These are phyloP conservation scores for Canariomyces notabilis DNA, from an alignment of 2,329 filamentous ascomycete genomes.

Conservation along the genomic window DNA sequence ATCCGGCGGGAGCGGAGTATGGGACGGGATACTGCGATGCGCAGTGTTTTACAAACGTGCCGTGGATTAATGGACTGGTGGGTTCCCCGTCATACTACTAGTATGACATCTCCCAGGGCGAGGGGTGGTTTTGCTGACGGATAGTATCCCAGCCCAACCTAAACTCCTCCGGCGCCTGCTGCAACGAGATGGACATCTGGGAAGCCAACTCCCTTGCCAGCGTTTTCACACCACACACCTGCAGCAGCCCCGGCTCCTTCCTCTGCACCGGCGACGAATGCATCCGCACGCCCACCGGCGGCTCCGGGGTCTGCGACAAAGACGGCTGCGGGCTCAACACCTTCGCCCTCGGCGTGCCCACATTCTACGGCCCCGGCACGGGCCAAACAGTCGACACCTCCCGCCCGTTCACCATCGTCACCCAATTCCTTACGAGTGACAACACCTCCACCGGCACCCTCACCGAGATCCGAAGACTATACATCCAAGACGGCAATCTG, in stretches of 20 bases:
- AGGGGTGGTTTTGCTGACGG: conserved; percentile 1
- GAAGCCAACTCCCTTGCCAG: conserved; percentile 46
- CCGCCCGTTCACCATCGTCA: conserved; percentile 35
- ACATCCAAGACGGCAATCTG: conserved; percentile 44
- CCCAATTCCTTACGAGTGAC: conserved; percentile 38
- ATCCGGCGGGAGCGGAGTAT: conserved; percentile 54
- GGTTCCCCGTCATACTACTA: too few relatives aligned
- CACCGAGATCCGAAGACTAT: conserved; percentile 43
- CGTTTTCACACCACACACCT: conserved; percentile 45
- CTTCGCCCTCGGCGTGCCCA: conserved; percentile 30
- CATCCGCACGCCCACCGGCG: conserved; percentile 14
- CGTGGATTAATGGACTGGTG: conserved; percentile 47
- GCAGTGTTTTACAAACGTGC: conserved; percentile 45
- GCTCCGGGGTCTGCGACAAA: conserved; percentile 40
- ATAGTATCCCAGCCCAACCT: conserved; percentile 36
- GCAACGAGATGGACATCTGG: conserved; percentile 53
- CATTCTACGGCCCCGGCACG: conserved; percentile 23
- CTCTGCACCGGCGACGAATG: conserved; percentile 40
- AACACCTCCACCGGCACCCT: conserved; percentile 34
- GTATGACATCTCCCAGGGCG: too few relatives aligned
- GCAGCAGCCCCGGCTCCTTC: conserved; percentile 40
- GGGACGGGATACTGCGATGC: conserved; percentile 62
- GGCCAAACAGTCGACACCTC: conserved; percentile 46
- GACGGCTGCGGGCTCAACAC: conserved; percentile 42
- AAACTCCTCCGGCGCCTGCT: conserved; percentile 43